These are phyloP conservation scores for Tulasnella sp. DNA, from an alignment of 768 basidiomycete species.

Conservation along the genomic window DNA sequence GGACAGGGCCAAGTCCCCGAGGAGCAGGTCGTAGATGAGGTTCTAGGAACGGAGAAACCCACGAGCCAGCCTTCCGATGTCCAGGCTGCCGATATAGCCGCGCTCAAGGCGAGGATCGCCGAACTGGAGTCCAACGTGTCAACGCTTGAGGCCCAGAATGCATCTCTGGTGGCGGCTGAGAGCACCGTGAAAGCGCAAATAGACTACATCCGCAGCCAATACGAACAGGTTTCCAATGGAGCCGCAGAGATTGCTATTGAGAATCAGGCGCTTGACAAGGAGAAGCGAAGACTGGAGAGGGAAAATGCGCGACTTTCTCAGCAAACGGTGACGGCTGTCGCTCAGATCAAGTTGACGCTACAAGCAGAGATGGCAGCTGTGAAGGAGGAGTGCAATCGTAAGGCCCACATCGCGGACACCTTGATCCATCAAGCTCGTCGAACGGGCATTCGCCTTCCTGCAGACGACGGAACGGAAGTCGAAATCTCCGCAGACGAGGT, in stretches of 20 bases:
- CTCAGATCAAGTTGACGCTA: neutral
- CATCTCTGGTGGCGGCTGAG: neutral
- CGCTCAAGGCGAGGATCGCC: neutral
- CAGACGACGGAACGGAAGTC: neutral
- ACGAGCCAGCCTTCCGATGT: neutral
- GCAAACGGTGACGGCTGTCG: neutral
- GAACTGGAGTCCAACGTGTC: constrained; percentile 2
- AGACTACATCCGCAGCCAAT: neutral
- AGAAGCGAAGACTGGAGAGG: neutral
- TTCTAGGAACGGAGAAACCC: neutral
- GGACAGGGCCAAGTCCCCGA: neutral
- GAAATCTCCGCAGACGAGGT: neutral
- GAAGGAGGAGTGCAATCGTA: neutral
- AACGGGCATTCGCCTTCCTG: neutral
- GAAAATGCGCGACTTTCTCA: neutral
- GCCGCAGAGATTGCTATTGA: neutral
- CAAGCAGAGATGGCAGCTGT: neutral
- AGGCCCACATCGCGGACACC: neutral
- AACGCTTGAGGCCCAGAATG: neutral
- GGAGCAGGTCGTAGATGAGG: neutral
- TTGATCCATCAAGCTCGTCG: neutral
- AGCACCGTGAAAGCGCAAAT: neutral
- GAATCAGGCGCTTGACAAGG: neutral
- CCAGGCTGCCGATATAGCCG: neutral
- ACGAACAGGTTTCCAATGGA: neutral